Evolutionary conservation across 2,329 filamentous ascomycete species (phyloP).

Genomic region (Knoxdaviesia proteae): DNA sequence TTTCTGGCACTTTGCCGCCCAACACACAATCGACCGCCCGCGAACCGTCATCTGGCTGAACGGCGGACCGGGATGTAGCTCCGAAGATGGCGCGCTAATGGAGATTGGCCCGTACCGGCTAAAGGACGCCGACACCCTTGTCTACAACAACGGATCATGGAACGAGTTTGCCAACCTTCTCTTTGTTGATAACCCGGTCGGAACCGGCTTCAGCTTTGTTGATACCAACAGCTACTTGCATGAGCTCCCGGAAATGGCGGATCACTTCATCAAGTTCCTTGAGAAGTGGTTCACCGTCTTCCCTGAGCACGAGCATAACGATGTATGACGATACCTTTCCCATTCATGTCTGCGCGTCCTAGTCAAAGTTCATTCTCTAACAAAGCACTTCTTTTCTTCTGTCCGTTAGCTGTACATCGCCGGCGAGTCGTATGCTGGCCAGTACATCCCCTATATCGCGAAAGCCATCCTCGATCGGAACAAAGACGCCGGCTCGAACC

Average conservation of each 20-base stretch:
- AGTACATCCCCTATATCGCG: conserved; percentile 95
- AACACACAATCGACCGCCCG: conserved; percentile 80
- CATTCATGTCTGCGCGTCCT: too few relatives aligned
- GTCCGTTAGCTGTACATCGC: conserved; percentile 61
- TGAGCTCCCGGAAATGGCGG: conserved; percentile 74
- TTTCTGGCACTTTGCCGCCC: conserved; percentile 96
- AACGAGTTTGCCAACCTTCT: conserved; percentile 93
- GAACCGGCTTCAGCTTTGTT: conserved; percentile 90
- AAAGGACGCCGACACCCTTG: conserved; percentile 48
- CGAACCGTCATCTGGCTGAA: conserved; percentile 94
- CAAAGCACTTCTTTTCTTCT: neutral
- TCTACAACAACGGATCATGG: conserved; percentile 88
- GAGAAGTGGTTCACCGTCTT: conserved; percentile 85
- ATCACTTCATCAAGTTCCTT: conserved; percentile 71
- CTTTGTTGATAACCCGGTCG: conserved; percentile 93
- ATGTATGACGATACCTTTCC: conserved; percentile 36
- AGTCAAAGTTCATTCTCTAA: neutral
- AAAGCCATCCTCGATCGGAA: conserved; percentile 78
- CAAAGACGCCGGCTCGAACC: conserved; percentile 25
- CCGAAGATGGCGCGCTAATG: conserved; percentile 90
- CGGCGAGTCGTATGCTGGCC: conserved; percentile 84
- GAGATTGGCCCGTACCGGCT: conserved; percentile 88
- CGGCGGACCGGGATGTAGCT: conserved; percentile 90
- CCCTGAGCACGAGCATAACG: conserved; percentile 76
- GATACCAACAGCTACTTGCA: conserved; percentile 72